Evolutionary conservation across 345 rosid species (phyloP), one percentile per base, ranked within the genome.

Genomic region (Pugionium dolabratum): DNA sequence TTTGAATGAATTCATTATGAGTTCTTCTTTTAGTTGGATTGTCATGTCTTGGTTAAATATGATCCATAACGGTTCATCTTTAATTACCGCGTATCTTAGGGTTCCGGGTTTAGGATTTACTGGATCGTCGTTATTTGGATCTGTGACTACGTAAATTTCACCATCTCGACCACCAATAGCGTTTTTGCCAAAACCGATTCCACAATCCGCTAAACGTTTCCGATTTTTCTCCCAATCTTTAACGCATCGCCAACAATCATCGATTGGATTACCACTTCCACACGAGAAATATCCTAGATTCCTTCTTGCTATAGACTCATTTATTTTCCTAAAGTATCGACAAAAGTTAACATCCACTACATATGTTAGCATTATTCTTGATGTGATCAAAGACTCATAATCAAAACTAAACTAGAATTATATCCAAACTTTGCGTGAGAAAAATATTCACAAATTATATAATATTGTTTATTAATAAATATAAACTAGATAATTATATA

Each of bases 161-260:
- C 96, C 96, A 26, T 86, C 88, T 36, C 90, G 74, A 2, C 96
- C 96, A 0, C 96, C 96, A 4, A 86, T 34, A 29, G 96, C 90
- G 46, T 78, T 84, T 70, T 88, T 88, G 9, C 92, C 96, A 61
- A 88, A 88, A 37, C 96, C 92, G 41, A 88, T 88, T 4, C 80
- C 92, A 42, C 96, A 88, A 9, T 88, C 86, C 0, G 96, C 96
- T 6, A 86, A 74, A 43, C 78, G 64, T 69, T 83, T 87, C 6
- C 93, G 79, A 76, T 89, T 86, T 58, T 76, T 73, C 78, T 85
- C 85, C 90, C 96, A 89, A 7, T 81, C 63, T 43, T 91, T 81
- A 72, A 86, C 96, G 58, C 93, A 86, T 44, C 93, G 62, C 96
- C 93, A 89, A 78, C 96, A 89, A 71, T 89, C 93, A 6, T 89